These are phyloP conservation scores for Lecanicillium sp. DNA, from an alignment of 2,329 filamentous ascomycete genomes.

Conservation along the genomic window DNA sequence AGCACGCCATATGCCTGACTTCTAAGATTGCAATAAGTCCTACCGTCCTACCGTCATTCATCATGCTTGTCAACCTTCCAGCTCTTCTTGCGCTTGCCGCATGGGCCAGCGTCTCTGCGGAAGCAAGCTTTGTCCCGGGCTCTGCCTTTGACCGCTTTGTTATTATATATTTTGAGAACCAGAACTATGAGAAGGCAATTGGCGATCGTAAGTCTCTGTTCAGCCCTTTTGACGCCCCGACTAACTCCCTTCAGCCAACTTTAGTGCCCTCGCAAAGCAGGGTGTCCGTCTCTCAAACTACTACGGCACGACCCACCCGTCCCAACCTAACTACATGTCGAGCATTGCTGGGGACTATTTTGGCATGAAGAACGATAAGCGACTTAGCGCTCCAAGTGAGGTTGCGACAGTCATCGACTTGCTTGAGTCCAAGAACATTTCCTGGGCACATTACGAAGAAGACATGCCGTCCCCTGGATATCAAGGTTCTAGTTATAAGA, in stretches of 20 bases:
- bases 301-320: slow-evolving; percentile 55
- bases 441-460: slow-evolving; percentile 70
- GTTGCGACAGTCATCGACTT: slow-evolving; percentile 61
- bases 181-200: slow-evolving; percentile 56
- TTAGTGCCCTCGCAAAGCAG: slow-evolving; percentile 19
- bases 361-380: slow-evolving; percentile 51
- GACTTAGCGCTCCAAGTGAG: slow-evolving; percentile 49
- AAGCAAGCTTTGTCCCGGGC: slow-evolving; percentile 5
- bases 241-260: slow-evolving; percentile 14
- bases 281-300: slow-evolving; percentile 24
- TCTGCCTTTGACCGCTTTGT: slow-evolving; percentile 61
- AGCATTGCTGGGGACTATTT: slow-evolving; percentile 56
- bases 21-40: too few relatives aligned
- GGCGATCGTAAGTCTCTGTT: slow-evolving; percentile 44
- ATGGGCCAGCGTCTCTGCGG: background rate
- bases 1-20: too few relatives aligned
- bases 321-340: slow-evolving; percentile 62
- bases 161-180: slow-evolving; percentile 73
- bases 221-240: too few relatives aligned
- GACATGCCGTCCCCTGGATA: slow-evolving; percentile 70
- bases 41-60: too few relatives aligned
- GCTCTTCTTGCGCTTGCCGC: too few relatives aligned
- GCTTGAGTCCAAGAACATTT: slow-evolving; percentile 55
- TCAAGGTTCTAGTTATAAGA: slow-evolving; percentile 54
- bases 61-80: too few relatives aligned